phyloP scores from a whole-genome alignment of 306 rosid species.

The Acmispon strigosus region DNA sequence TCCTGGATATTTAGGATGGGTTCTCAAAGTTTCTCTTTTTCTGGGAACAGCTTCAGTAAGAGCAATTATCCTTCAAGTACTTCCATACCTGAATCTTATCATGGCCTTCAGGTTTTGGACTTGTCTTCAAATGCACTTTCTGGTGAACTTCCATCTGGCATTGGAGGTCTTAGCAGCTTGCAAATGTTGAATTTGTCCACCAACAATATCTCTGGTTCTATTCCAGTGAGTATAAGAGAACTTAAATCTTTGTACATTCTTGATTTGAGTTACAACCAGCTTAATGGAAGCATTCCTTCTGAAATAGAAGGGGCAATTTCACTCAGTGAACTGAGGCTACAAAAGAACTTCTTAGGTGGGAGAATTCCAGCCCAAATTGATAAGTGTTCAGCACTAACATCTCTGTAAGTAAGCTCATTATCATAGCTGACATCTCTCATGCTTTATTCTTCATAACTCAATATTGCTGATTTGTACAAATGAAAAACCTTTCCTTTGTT shows the following conservation, averaged over 20 bases:
- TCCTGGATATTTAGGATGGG: slow-evolving; percentile 61
- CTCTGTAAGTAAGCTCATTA: slow-evolving; percentile 74
- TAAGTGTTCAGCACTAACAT: slow-evolving; percentile 53
- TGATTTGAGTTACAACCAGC: slow-evolving; percentile 67
- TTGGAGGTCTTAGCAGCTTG: slow-evolving; percentile 60
- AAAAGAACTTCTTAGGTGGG: slow-evolving; percentile 67
- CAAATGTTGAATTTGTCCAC: slow-evolving; percentile 65
- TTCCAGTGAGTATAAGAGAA: slow-evolving; percentile 66
- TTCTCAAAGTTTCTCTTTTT: slow-evolving; percentile 22
- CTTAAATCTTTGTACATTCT: slow-evolving; percentile 53
- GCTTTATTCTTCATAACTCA: neutral
- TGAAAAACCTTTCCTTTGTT: neutral
- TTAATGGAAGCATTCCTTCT: slow-evolving; percentile 76
- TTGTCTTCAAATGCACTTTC: slow-evolving; percentile 67
- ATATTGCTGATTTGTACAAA: neutral
- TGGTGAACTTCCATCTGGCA: slow-evolving; percentile 48
- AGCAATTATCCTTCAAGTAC: slow-evolving; percentile 23
- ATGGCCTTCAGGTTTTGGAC: slow-evolving; percentile 68
- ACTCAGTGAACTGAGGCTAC: slow-evolving; percentile 65
- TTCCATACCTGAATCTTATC: slow-evolving; percentile 30
- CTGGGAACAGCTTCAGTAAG: slow-evolving; percentile 22
- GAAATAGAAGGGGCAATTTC: slow-evolving; percentile 65
- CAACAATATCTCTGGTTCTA: slow-evolving; percentile 61
- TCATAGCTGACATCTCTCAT: neutral
- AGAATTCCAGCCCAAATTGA: slow-evolving; percentile 65